A percentile compares a stretch with the other conserved stretches of the same genome.
These are phyloP conservation scores for Adansonia madagascariensis DNA, from an alignment of 441 rosid genomes.

Conservation along the genomic window DNA sequence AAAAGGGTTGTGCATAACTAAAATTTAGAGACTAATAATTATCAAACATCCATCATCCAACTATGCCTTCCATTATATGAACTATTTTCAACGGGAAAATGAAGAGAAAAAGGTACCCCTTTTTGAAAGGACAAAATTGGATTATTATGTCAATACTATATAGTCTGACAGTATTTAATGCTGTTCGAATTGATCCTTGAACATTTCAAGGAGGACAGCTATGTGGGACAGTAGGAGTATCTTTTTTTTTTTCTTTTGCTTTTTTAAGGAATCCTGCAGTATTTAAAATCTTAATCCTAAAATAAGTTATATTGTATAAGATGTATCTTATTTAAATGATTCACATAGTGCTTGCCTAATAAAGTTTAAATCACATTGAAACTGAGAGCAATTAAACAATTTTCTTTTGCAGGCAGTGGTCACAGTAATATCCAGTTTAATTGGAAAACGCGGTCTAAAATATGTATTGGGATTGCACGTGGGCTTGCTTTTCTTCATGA, in stretches of 20 bases:
- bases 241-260: background rate
- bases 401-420: constrained; percentile 59
- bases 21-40: background rate
- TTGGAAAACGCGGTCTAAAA: constrained; percentile 70
- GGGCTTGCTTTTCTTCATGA: constrained; percentile 94
- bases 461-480: constrained; percentile 79
- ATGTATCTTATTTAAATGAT: constrained; percentile 19
- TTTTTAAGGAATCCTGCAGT: background rate
- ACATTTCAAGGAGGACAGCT: background rate
- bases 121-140: background rate
- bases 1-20: constrained; percentile 7
- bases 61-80: background rate
- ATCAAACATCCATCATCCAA: background rate
- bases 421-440: constrained; percentile 58
- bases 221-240: background rate
- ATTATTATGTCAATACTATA: background rate
- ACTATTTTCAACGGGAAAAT: background rate
- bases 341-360: constrained; percentile 18
- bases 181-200: background rate
- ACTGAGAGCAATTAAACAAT: constrained; percentile 24
- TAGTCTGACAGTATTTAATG: background rate
- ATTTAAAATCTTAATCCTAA: background rate
- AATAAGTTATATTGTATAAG: background rate
- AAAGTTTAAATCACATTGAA: constrained; percentile 18
- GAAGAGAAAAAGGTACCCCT: background rate